Base-by-base conservation (phyloP, 306 rosid genomes). In the Lathyrus oleraceus region DNA sequence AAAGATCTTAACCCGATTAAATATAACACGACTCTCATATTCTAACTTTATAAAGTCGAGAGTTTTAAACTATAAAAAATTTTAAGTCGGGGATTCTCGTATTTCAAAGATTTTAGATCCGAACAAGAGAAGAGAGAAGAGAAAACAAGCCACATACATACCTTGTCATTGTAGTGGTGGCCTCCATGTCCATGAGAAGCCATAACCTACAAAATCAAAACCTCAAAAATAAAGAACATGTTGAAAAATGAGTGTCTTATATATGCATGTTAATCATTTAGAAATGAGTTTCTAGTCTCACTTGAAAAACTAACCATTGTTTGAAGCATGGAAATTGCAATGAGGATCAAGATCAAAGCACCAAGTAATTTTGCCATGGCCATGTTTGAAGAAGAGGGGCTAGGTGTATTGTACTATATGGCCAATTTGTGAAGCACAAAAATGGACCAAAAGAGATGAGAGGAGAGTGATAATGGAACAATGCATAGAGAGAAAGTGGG, bases 171-270 rank as follows among this genome's bases (percentile, higher is more conserved):
- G 16, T 65, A 47, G 76, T 78, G 82, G 63, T 83, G 86, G 27
- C 87, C 89, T 36, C 87, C 96, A 27, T 87, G 82, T 2, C 89
- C 89, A 69, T 91, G 78, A 21, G 89, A 75, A 23, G 95, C 96
- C 79, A 79, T 76, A 20, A 85, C 92, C 97, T 92, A 43, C 53
- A 70, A 57, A 64, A 59, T 61, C 74, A 57, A 76, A 39, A 36
- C 53, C 53, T 17, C 44, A 19, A 40, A 64, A 51, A 40, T 17
- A 32, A 1, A 72, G 2, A 44, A 62, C 14, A 72, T 2, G 9
- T 3, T 40, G 9, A 10, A 21, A 36, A 61, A 30, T 40, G 68
- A 21, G 61, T 10, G 28, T 16, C 8, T 39, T 35, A 15, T 56
- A 11, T 30, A 0, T 8, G 8, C 30, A 30, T 28, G 9, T 17